phyloP scores from a whole-genome alignment of 2,329 filamentous ascomycete species.

The Fusarium lateritium region DNA sequence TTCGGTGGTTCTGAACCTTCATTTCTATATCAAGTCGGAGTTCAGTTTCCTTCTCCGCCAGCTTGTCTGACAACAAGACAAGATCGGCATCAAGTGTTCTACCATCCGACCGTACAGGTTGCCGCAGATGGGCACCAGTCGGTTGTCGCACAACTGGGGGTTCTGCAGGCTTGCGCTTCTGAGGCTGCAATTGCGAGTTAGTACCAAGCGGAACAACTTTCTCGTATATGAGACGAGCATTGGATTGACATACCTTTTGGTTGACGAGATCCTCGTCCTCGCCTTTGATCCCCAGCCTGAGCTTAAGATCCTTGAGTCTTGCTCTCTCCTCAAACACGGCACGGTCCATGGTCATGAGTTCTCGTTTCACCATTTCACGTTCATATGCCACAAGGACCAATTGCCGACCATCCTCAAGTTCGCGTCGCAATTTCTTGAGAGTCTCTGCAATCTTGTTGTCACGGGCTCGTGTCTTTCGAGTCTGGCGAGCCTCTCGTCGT shows the following conservation, averaged over 20 bases:
- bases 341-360: conserved; percentile 81
- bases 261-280: conserved; percentile 96
- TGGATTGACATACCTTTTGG: conserved; percentile 79
- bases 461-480: conserved; percentile 92
- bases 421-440: conserved; percentile 89
- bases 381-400: conserved; percentile 83
- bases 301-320: conserved; percentile 89
- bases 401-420: conserved; percentile 90
- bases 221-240: conserved; percentile 49
- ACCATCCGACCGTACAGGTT: conserved; percentile 78
- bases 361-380: conserved; percentile 84
- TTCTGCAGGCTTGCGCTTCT: conserved; percentile 78
- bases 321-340: conserved; percentile 86
- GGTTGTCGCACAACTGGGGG: conserved; percentile 73
- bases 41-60: conserved; percentile 85
- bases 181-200: conserved; percentile 68
- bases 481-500: conserved; percentile 92
- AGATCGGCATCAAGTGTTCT: conserved; percentile 84
- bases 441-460: conserved; percentile 97
- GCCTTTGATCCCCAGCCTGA: conserved; percentile 88
- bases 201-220: conserved; percentile 42
- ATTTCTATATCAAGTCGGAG: conserved; percentile 86
- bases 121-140: conserved; percentile 75
- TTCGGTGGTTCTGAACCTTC: conserved; percentile 88
- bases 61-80: conserved; percentile 80